Evolutionary conservation across 805 yeast genomes (phyloP).

Genomic region (Blastobotrys parvus): DNA sequence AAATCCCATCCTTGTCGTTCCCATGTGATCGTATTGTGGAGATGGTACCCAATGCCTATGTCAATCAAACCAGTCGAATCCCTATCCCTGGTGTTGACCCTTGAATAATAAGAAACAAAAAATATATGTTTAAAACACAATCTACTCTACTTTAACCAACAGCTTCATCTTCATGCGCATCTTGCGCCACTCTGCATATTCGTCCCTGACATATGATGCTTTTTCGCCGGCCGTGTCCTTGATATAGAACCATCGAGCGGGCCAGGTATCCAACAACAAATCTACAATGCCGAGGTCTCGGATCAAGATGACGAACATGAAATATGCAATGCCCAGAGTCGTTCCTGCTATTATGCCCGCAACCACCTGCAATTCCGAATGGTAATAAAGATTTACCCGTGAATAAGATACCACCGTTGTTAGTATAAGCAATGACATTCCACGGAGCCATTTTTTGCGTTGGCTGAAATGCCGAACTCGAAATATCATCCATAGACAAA

Average conservation of each 20-base stretch:
- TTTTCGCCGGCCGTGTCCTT: conserved; percentile 31
- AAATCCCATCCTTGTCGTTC: conserved; percentile 73
- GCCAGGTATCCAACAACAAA: conserved; percentile 52
- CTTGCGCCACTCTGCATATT: conserved; percentile 26
- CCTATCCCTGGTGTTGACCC: conserved; percentile 18
- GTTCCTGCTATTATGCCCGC: conserved; percentile 65
- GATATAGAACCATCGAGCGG: conserved; percentile 35
- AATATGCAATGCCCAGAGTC: conserved; percentile 51
- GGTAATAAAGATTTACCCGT: conserved; percentile 72
- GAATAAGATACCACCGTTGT: conserved; percentile 50
- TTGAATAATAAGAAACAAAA: neutral
- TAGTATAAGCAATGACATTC: conserved; percentile 16
- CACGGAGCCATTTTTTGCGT: conserved; percentile 20
- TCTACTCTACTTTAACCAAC: conserved; percentile 18
- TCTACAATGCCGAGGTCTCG: conserved; percentile 63
- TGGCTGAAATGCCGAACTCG: conserved; percentile 25
- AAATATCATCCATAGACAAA: conserved; percentile 26
- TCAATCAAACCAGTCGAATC: conserved; percentile 21
- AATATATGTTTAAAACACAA: conserved; percentile 5
- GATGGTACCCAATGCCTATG: conserved; percentile 76
- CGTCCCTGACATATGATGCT: conserved; percentile 23
- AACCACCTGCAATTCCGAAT: conserved; percentile 59
- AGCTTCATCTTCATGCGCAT: conserved; percentile 22
- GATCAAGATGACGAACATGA: conserved; percentile 40
- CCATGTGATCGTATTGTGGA: conserved; percentile 80